Conservation (phyloP, 1,284 basidiomycete species). For the Veloboletus limbatus region DNA sequence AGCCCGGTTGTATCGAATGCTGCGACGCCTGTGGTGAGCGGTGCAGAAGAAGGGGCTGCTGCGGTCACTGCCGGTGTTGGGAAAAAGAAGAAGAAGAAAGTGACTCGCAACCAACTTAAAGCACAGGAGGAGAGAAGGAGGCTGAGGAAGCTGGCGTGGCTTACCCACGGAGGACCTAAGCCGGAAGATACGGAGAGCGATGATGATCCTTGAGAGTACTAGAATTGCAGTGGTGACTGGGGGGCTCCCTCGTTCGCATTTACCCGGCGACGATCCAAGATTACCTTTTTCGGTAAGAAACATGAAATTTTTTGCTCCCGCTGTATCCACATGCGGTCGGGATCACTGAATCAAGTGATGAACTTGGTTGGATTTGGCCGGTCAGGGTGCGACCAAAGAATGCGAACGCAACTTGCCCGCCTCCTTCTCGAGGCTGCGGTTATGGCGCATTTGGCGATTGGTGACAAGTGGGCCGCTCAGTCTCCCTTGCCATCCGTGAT, state of each 20-base stretch:
- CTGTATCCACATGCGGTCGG: conserved; percentile 5
- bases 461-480: conserved; percentile 18
- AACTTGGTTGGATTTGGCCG: background rate
- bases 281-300: conserved; percentile 32
- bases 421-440: conserved; percentile 23
- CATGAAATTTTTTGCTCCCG: conserved; percentile 20
- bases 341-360: background rate
- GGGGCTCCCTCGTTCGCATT: conserved; percentile 13
- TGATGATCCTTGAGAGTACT: conserved; percentile 22
- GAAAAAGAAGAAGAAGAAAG: conserved; percentile 89
- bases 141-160: conserved; percentile 80
- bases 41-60: conserved; percentile 54
- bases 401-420: conserved; percentile 2
- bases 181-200: conserved; percentile 80
- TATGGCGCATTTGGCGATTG: conserved; percentile 17
- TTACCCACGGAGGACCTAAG: conserved; percentile 75
- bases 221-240: conserved; percentile 19
- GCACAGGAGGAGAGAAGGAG: conserved; percentile 81
- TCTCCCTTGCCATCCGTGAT: conserved; percentile 21
- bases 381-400: conserved; percentile 1
- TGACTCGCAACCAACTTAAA: conserved; percentile 88
- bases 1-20: conserved; percentile 62
- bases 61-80: conserved; percentile 38
- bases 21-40: conserved; percentile 71
- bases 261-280: conserved; percentile 34